phyloP scores from a whole-genome alignment of 2,329 filamentous ascomycete species.

The Polytolypa hystricis region DNA sequence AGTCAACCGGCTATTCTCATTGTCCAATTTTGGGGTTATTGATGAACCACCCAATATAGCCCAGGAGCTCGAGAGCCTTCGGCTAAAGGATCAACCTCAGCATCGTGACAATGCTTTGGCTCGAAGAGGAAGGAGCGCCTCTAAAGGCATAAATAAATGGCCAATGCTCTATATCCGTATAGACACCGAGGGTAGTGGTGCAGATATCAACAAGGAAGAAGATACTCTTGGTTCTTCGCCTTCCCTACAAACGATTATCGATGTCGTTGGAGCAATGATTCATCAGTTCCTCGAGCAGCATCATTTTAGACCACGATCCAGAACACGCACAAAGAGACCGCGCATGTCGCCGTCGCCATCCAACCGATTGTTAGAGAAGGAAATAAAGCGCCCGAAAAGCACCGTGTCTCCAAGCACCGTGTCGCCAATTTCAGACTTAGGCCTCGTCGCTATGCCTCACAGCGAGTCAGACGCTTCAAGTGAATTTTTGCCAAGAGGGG shows the following conservation, averaged over 20 bases:
- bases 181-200: constrained; percentile 29
- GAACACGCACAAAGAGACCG: constrained; percentile 12
- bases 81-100: constrained; percentile 21
- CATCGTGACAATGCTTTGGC: constrained; percentile 15
- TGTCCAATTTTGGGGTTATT: constrained; percentile 62
- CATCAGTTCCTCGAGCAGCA: constrained; percentile 65
- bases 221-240: constrained; percentile 24
- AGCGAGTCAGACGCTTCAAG: not conserved
- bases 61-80: constrained; percentile 24
- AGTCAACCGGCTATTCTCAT: constrained; percentile 64
- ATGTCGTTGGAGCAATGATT: constrained; percentile 58
- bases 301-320: constrained; percentile 49
- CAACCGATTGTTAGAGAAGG: not conserved
- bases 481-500: no score
- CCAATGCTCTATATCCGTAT: constrained; percentile 83
- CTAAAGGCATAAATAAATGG: constrained; percentile 65
- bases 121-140: constrained; percentile 37
- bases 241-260: constrained; percentile 45
- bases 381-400: constrained; percentile 4
- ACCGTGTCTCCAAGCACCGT: constrained; percentile 3
- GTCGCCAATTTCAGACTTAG: no score
- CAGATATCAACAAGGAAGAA: constrained; percentile 25
- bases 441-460: no score
- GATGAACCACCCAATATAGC: constrained; percentile 36
- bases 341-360: not conserved